Conservation (phyloP, 441 rosid genomes). For the Erodium moschatum region DNA sequence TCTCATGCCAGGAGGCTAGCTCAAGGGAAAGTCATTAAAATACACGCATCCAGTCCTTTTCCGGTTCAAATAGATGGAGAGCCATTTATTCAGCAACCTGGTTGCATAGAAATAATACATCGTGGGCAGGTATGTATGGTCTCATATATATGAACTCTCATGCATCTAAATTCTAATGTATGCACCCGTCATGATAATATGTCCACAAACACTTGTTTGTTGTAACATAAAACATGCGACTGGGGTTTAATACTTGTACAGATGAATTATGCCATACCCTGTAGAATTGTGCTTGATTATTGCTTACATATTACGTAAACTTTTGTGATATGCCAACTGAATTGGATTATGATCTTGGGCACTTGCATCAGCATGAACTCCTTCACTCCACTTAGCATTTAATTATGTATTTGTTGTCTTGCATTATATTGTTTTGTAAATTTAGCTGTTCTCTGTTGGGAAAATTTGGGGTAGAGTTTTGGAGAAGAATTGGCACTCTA, state of each 20-base stretch:
- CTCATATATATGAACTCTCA: not conserved
- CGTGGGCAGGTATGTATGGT: slow-evolving; percentile 46
- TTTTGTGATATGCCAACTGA: not conserved
- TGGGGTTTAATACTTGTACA: not conserved
- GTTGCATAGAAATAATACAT: slow-evolving; percentile 55
- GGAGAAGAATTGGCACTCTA: not conserved
- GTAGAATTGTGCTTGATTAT: not conserved
- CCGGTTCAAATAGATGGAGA: slow-evolving; percentile 72
- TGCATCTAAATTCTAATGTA: not conserved
- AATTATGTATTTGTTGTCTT: not conserved
- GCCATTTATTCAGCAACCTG: slow-evolving; percentile 65
- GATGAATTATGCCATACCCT: not conserved
- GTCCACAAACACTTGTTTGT: not conserved
- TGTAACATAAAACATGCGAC: not conserved
- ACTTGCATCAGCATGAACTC: not conserved
- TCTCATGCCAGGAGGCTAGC: slow-evolving; percentile 65
- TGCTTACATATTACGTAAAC: not conserved
- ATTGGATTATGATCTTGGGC: not conserved
- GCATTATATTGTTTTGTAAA: not conserved
- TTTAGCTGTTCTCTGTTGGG: not conserved
- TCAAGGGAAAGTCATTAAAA: slow-evolving; percentile 44
- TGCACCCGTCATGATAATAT: not conserved
- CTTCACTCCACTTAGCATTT: not conserved
- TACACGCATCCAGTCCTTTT: slow-evolving; percentile 51
- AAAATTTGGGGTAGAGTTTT: not conserved